Base-by-base conservation (phyloP, 2,329 filamentous ascomycete genomes). In the Fusarium pseudonygamai region DNA sequence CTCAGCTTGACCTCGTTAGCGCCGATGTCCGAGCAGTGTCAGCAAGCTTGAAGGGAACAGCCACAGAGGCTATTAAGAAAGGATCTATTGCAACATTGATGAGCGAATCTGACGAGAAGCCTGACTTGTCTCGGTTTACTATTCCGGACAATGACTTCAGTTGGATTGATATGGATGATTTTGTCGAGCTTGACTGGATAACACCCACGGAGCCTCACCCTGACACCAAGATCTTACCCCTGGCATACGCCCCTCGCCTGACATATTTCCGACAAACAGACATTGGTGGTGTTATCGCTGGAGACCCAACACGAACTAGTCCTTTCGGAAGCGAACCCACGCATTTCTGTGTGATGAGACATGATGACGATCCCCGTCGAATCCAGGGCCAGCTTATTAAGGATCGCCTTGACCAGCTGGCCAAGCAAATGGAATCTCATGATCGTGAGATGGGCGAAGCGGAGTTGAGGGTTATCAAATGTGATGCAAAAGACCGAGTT, bases 81-180 rank as follows among this genome's bases (percentile, higher is more conserved):
- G 86, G 87, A 30, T 87, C 86, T 1, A 78, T 88, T 20, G 83
- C 87, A 6, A 84, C 85, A 15, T 81, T 89, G 60, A 84, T 88
- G 53, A 84, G 84, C 7, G 86, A 90, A 60, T 83, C 87, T 58
- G 88, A 90, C 32, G 87, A 88, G 14, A 88, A 88, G 13, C 89
- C 89, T 7, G 92, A 96, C 79, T 86, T 97, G 56, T 97, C 95
- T 1, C 92, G 93, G 60, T 99, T 99, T 80, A 96, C 92, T 0
- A 99, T 99, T 56, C 96, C 96, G 0, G 96, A 99, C 80, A 93
- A 97, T 61, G 96, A 99, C 78, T 91, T 95, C 75, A 95, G 92
- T 62, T 99, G 96, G 96, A 95, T 99, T 71, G 96, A 99, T 79
- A 98, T 99, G 95, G 96, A 99, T 79, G 96, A 99, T 80, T 99